Evolutionary conservation across 441 rosid species (phyloP).

Genomic region (Euphorbia schlechtendalii): DNA sequence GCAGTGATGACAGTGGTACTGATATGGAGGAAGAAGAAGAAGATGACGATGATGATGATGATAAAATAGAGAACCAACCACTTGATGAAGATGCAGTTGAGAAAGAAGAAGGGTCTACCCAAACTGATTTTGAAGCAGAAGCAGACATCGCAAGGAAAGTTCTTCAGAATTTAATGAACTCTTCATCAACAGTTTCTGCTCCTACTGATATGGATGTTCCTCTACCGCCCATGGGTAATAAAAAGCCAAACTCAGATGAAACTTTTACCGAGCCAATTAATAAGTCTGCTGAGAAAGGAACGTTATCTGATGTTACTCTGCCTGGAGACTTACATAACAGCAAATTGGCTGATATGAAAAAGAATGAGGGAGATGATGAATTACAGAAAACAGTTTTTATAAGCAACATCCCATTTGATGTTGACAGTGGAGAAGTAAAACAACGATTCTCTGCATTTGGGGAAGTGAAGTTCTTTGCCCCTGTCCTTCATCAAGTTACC

Average conservation of each 20-base stretch:
- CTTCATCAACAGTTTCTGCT: constrained; percentile 38
- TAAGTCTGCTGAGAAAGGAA: constrained; percentile 26
- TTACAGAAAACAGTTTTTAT: constrained; percentile 68
- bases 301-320: constrained; percentile 25
- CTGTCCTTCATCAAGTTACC: constrained; percentile 82
- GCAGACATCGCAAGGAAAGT: constrained; percentile 68
- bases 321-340: constrained; percentile 35
- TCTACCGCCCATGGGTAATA: constrained; percentile 18
- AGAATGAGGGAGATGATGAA: constrained; percentile 41
- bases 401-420: constrained; percentile 78
- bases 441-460: constrained; percentile 73
- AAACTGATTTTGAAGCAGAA: constrained; percentile 64
- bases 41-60: constrained; percentile 33
- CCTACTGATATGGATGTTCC: constrained; percentile 33
- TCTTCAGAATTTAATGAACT: constrained; percentile 47
- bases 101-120: constrained; percentile 28
- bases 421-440: constrained; percentile 60
- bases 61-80: constrained; percentile 22
- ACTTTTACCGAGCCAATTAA: constrained; percentile 21
- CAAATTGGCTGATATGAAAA: constrained; percentile 29
- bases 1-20: constrained; percentile 49
- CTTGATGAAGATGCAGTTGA: constrained; percentile 27
- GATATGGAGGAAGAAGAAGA: constrained; percentile 48
- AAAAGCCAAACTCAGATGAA: constrained; percentile 29
- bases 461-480: constrained; percentile 60